Evolutionary conservation across 108 stramenopile genomes (phyloP).

Genomic region (Aurantiochytrium sp.): DNA sequence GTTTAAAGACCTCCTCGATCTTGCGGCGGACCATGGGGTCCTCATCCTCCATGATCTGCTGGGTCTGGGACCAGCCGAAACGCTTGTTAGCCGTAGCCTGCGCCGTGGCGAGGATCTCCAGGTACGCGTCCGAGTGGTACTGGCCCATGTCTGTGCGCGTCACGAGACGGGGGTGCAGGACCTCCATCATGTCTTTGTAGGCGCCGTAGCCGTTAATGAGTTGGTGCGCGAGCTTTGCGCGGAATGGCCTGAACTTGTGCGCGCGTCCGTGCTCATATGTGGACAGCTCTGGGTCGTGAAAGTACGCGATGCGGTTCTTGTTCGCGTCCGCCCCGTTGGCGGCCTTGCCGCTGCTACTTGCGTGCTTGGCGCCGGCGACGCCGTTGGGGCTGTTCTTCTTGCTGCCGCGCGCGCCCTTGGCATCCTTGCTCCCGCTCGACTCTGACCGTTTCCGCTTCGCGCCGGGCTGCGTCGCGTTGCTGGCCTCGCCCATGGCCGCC

Average conservation of each 20-base stretch:
- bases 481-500: no score
- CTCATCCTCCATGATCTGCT: neutral
- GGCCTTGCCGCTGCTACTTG: neutral
- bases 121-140: conserved; percentile 3
- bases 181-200: neutral
- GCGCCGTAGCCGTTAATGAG: neutral
- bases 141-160: conserved; percentile 26
- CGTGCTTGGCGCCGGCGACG: neutral
- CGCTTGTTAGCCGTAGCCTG: neutral
- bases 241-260: conserved; percentile 6
- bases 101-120: neutral
- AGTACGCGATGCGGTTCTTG: neutral
- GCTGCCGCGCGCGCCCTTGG: no score
- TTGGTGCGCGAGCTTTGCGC: conserved; percentile 10
- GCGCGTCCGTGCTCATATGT: neutral
- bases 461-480: neutral
- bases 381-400: neutral
- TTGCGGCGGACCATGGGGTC: neutral
- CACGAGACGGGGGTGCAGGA: neutral
- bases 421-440: neutral
- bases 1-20: conserved; percentile 8
- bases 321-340: neutral
- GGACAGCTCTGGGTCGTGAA: neutral
- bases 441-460: neutral
- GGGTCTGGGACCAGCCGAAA: neutral